Evolutionary conservation across 1,139 yeast species (phyloP), one percentile per base, ranked within the genome.

Genomic region (Petasospora rhodanensis): DNA sequence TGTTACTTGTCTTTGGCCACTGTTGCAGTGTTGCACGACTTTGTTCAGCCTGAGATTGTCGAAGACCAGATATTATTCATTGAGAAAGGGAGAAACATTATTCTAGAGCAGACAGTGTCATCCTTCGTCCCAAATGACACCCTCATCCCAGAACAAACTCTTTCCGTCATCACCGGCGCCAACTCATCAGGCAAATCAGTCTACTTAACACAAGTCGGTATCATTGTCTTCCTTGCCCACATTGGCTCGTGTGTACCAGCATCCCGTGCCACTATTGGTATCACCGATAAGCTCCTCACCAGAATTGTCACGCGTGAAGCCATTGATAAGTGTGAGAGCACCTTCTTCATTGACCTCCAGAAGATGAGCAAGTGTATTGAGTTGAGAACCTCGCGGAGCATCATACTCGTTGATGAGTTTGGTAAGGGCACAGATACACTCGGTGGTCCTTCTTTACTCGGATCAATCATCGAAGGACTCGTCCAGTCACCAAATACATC

Each of bases 141-240:
- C 3, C 10, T 22, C 3, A 33, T 65, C 4, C 17, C 40, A 6
- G 58, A 57, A 4, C 46, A 51, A 0, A 37, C 54, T 22, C 34
- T 56, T 3, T 32, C 50, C 2, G 50, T 71, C 0, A 46, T 71
- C 1, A 68, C 76, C 0, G 77, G 77, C 0, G 74, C 77, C 0
- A 70, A 71, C 45, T 64, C 64, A 36, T 71, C 77, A 4, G 76
- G 76, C 0, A 72, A 72, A 44, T 65, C 76, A 0, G 70, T 71
- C 0, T 64, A 61, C 34, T 45, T 71, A 14, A 51, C 63, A 1
- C 75, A 68, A 35, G 52, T 61, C 24, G 76, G 73, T 0, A 43
- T 69, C 23, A 59, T 66, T 14, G 64, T 66, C 2, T 61, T 57
- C 32, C 40, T 72, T 31, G 64, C 75, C 0, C 77, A 72, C 31